phyloP scores from a whole-genome alignment of 306 rosid genomes.

The Cucurbita ficifolia region DNA sequence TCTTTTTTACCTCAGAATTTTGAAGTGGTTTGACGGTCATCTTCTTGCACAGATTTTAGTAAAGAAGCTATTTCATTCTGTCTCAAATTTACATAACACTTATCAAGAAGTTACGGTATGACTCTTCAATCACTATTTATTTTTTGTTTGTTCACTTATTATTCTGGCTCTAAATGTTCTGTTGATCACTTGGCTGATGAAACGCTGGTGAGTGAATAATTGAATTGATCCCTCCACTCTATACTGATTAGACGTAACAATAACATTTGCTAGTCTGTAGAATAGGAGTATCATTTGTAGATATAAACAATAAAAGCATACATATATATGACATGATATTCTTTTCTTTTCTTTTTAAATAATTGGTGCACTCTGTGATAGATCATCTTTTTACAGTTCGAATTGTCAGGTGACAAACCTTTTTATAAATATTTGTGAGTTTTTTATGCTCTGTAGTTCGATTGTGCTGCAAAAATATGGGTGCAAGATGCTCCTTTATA shows the following conservation, averaged over 20 bases:
- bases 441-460: too few relatives aligned
- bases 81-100: not conserved
- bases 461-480: too few relatives aligned
- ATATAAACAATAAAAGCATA: not conserved
- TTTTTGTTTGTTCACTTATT: not conserved
- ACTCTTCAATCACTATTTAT: not conserved
- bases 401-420: too few relatives aligned
- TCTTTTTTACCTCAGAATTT: not conserved
- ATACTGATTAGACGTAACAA: slow-evolving; percentile 1
- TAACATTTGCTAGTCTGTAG: not conserved
- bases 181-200: not conserved
- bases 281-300: not conserved
- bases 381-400: too few relatives aligned
- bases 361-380: not conserved
- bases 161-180: not conserved
- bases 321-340: not conserved
- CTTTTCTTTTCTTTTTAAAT: not conserved
- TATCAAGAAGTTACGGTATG: not conserved
- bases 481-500: too few relatives aligned
- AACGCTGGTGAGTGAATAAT: not conserved
- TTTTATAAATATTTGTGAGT: too few relatives aligned
- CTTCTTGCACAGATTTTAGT: not conserved
- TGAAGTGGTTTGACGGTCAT: not conserved
- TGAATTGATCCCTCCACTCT: not conserved
- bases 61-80: not conserved